These are phyloP conservation scores for Infundibulicybe gibba DNA, from an alignment of 768 basidiomycete genomes.

Conservation along the genomic window DNA sequence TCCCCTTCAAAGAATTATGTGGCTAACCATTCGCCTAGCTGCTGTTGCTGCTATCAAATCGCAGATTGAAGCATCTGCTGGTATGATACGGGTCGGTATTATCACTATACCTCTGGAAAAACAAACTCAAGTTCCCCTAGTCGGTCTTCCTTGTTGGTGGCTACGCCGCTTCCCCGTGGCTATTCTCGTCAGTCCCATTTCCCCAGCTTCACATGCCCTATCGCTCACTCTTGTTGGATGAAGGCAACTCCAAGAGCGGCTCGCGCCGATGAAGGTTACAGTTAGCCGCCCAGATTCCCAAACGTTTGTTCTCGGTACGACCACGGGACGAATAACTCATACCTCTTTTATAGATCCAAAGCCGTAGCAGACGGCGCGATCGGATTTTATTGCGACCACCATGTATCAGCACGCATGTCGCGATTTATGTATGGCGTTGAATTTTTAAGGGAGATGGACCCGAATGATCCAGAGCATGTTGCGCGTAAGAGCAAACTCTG, in stretches of 20 bases:
- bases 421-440: conserved; percentile 84
- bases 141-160: conserved; percentile 85
- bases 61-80: conserved; percentile 67
- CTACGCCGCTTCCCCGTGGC: conserved; percentile 80
- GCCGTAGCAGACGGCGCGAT: conserved; percentile 83
- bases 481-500: conserved; percentile 62
- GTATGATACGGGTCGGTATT: conserved; percentile 55
- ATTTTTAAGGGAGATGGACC: conserved; percentile 66
- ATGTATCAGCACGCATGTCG: conserved; percentile 78
- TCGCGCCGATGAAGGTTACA: conserved; percentile 49
- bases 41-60: conserved; percentile 65
- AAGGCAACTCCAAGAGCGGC: conserved; percentile 67
- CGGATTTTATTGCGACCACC: conserved; percentile 82
- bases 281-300: conserved; percentile 79
- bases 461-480: conserved; percentile 62
- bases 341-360: conserved; percentile 55
- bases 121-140: conserved; percentile 25
- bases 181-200: conserved; percentile 42
- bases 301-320: conserved; percentile 43
- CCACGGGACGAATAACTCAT: not conserved
- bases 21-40: conserved; percentile 28
- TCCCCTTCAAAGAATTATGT: not conserved
- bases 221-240: not conserved
- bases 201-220: not conserved
- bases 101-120: not conserved